phyloP scores from a whole-genome alignment of 306 rosid species.

The Malus orientalis region DNA sequence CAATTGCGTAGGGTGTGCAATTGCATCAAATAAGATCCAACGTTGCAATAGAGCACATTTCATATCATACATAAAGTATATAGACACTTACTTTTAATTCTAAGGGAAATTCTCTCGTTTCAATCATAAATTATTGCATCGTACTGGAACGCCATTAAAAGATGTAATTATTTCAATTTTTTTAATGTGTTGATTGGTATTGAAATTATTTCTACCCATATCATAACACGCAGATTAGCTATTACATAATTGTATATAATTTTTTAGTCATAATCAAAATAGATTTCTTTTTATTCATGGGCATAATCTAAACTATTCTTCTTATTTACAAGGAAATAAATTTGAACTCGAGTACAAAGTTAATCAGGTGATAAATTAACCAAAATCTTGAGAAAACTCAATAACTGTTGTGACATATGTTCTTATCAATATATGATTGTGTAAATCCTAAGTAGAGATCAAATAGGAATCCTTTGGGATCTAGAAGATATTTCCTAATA shows the following conservation, averaged over 20 bases:
- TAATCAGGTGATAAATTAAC: background rate
- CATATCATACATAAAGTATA: background rate
- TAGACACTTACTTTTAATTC: background rate
- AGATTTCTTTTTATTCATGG: no score
- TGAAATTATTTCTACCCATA: background rate
- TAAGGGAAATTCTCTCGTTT: background rate
- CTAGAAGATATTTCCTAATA: no score
- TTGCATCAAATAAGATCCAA: background rate
- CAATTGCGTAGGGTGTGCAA: background rate
- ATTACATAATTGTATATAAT: background rate
- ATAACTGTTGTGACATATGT: no score
- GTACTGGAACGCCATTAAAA: accelerated
- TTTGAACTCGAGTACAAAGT: background rate
- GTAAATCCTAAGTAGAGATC: no score
- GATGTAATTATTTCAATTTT: background rate
- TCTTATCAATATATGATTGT: no score
- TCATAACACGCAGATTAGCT: background rate
- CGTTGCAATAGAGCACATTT: background rate
- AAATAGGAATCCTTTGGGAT: no score
- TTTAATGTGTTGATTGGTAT: no score
- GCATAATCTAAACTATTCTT: background rate
- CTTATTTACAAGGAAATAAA: background rate
- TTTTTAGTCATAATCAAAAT: background rate
- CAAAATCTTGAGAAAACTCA: no score
- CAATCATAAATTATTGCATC: background rate